These are phyloP conservation scores for Penicillium vulpinum DNA, from an alignment of 2,329 filamentous ascomycete species.

Conservation along the genomic window DNA sequence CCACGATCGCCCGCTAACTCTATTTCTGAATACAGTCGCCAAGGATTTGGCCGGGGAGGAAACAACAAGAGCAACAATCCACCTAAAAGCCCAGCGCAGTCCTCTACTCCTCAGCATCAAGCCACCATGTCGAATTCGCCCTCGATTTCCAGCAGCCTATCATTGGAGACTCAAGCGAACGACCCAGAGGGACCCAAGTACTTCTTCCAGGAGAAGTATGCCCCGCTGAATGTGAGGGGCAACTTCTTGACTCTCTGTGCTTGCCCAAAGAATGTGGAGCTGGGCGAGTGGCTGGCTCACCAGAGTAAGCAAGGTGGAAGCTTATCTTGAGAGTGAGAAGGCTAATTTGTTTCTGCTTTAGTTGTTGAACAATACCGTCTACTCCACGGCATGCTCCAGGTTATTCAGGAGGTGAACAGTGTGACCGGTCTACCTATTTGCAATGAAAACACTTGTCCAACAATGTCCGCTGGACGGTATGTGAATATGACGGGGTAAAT, in stretches of 20 bases:
- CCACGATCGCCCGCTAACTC: constrained; percentile 26
- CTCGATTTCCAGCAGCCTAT: constrained; percentile 40
- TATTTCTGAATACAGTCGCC: constrained; percentile 40
- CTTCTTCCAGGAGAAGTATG: constrained; percentile 56
- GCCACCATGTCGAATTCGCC: constrained; percentile 40
- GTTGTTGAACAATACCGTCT: constrained; percentile 92
- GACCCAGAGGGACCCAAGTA: constrained; percentile 50
- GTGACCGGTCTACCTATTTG: constrained; percentile 74
- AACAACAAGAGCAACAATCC: constrained; percentile 48
- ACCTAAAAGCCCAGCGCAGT: constrained; percentile 40
- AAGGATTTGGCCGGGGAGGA: constrained; percentile 51
- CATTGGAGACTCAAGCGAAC: constrained; percentile 40
- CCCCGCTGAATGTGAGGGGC: constrained; percentile 88
- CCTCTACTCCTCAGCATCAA: constrained; percentile 28
- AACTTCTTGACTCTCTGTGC: constrained; percentile 97
- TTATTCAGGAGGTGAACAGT: constrained; percentile 82
- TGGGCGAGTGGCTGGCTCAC: constrained; percentile 93
- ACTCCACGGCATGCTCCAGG: constrained; percentile 83
- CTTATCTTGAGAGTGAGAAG: neutral
- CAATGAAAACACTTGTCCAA: constrained; percentile 79
- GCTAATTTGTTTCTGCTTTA: constrained; percentile 41
- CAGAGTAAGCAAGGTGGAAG: constrained; percentile 64
- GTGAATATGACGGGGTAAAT: constrained; percentile 43
- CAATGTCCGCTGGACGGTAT: constrained; percentile 92
- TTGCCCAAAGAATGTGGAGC: constrained; percentile 87